A percentile compares a stretch with the other conserved stretches of the same genome.
phyloP scores from a whole-genome alignment of 805 yeast species.

The Candida qinlingensis region DNA sequence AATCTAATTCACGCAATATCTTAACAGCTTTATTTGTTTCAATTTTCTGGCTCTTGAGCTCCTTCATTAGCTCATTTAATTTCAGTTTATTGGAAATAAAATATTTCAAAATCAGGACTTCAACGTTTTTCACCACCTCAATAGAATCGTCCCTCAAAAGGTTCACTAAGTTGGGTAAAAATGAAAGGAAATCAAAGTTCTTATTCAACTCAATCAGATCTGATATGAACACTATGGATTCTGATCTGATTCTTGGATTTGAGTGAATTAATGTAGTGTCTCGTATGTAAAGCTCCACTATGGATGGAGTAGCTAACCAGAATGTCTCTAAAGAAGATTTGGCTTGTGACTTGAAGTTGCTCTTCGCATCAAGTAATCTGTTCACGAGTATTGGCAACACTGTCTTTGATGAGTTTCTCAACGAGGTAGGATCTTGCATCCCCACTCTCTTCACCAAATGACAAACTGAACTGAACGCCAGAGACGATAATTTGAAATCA shows the following conservation, averaged over 20 bases:
- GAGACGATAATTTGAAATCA: conserved; percentile 33
- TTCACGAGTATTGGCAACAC: conserved; percentile 49
- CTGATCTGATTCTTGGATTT: conserved; percentile 34
- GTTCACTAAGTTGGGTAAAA: conserved; percentile 23
- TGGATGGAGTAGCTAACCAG: conserved; percentile 46
- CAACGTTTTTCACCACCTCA: conserved; percentile 24
- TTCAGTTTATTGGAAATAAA: conserved; percentile 19
- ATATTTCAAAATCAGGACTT: conserved; percentile 21
- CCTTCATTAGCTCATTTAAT: conserved; percentile 13
- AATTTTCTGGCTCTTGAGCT: conserved; percentile 20
- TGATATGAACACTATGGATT: conserved; percentile 39
- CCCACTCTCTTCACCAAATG: conserved; percentile 54
- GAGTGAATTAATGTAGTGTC: conserved; percentile 39
- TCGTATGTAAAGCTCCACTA: conserved; percentile 40
- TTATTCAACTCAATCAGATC: conserved; percentile 34
- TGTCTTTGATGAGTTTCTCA: conserved; percentile 37
- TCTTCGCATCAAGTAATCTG: conserved; percentile 38
- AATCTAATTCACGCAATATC: conserved; percentile 19
- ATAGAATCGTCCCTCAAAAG: conserved; percentile 21
- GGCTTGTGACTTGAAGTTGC: conserved; percentile 37
- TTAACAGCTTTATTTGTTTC: conserved; percentile 14
- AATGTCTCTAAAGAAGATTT: conserved; percentile 47
- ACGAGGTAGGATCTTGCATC: conserved; percentile 45
- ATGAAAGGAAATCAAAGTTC: conserved; percentile 28
- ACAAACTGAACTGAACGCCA: conserved; percentile 46